Conservation (phyloP, 352 stramenopile species). For the Phytophthora constricta region DNA sequence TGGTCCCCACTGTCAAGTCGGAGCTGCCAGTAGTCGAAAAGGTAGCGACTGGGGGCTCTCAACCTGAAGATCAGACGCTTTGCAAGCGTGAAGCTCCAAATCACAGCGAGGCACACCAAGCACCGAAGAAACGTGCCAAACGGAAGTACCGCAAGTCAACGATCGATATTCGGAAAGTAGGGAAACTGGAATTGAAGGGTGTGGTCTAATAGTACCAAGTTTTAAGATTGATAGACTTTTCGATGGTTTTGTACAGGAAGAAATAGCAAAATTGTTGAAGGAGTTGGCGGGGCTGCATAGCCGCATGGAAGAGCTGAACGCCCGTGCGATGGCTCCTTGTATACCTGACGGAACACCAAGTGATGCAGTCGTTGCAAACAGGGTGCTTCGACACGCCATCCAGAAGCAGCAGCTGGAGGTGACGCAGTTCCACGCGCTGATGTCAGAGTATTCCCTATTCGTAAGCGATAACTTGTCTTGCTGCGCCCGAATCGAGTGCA, state of each 20-base stretch:
- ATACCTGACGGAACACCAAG: slow-evolving; percentile 1
- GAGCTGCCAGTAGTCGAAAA: background rate
- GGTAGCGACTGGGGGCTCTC: background rate
- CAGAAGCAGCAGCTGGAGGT: slow-evolving; percentile 33
- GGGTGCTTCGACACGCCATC: slow-evolving; percentile 31
- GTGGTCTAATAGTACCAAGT: too few relatives aligned
- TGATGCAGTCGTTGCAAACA: slow-evolving; percentile 21
- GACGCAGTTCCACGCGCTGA: slow-evolving; percentile 32
- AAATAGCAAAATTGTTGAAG: slow-evolving; percentile 36
- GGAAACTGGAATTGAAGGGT: background rate
- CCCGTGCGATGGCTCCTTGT: slow-evolving; percentile 15
- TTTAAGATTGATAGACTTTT: background rate
- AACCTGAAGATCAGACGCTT: background rate
- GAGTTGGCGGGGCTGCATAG: slow-evolving; percentile 30
- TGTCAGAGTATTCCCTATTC: slow-evolving; percentile 38
- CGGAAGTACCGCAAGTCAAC: slow-evolving; percentile 37
- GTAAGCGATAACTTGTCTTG: slow-evolving; percentile 14
- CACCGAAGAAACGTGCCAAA: slow-evolving; percentile 24
- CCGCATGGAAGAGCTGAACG: slow-evolving; percentile 28
- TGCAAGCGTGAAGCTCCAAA: slow-evolving; percentile 14
- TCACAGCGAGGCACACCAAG: background rate
- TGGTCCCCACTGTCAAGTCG: slow-evolving; percentile 6
- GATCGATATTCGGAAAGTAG: slow-evolving; percentile 31
- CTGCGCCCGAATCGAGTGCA: background rate
- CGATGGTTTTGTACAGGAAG: slow-evolving; percentile 23